Evolutionary conservation across 2,329 filamentous ascomycete genomes (phyloP).

Genomic region (Phoma herbarum): DNA sequence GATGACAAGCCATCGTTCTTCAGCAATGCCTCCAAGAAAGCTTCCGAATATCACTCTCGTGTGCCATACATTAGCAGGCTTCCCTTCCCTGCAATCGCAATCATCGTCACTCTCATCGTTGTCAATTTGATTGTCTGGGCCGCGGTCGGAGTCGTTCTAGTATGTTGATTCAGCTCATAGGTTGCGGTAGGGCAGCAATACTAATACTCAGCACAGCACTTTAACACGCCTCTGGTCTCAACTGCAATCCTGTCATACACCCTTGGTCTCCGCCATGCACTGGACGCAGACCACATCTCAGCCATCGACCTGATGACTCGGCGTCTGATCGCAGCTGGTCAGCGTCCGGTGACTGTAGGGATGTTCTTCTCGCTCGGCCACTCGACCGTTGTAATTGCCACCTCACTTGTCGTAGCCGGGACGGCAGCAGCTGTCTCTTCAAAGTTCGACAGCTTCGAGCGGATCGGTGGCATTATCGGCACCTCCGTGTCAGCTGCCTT

Average conservation of each 20-base stretch:
- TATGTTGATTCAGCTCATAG: too few species aligned
- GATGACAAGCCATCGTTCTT: slow-evolving; percentile 30
- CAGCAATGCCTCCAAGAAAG: slow-evolving; percentile 44
- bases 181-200: too few species aligned
- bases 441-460: slow-evolving; percentile 80
- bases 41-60: slow-evolving; percentile 59
- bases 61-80: slow-evolving; percentile 65
- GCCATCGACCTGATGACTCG: slow-evolving; percentile 97
- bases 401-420: slow-evolving; percentile 89
- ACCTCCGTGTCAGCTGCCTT: slow-evolving; percentile 86
- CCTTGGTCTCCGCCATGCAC: slow-evolving; percentile 89
- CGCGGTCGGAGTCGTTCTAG: slow-evolving; percentile 65
- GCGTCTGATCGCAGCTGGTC: slow-evolving; percentile 83
- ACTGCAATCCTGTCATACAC: slow-evolving; percentile 87
- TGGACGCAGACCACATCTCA: slow-evolving; percentile 93
- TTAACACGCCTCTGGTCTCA: slow-evolving; percentile 69
- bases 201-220: slow-evolving; percentile 35
- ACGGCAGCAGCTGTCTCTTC: slow-evolving; percentile 84
- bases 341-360: slow-evolving; percentile 88
- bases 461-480: slow-evolving; percentile 86
- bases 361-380: slow-evolving; percentile 95
- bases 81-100: slow-evolving; percentile 65
- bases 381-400: slow-evolving; percentile 90
- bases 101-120: slow-evolving; percentile 62
- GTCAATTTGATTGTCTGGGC: slow-evolving; percentile 68